Percentiles rank a stretch among this genome's conserved stretches.
Evolutionary conservation across 331 rosid genomes (phyloP).

Genomic region (Acacia pycnantha): DNA sequence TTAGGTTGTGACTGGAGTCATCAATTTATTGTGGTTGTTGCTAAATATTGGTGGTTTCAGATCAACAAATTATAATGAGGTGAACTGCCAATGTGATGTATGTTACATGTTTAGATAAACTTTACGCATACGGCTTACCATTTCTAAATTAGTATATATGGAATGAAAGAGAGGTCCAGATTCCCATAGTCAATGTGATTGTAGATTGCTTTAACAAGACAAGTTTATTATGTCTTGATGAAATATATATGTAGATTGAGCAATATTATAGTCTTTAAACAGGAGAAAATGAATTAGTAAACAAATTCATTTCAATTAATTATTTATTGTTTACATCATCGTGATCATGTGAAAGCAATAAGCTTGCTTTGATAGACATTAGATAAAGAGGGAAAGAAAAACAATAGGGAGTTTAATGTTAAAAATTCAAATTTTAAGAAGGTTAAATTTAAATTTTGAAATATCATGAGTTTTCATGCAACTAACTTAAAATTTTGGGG

Average conservation of each 20-base stretch:
- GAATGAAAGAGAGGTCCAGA: not conserved
- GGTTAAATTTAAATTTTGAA: no score
- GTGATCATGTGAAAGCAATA: no score
- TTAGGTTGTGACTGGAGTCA: constrained; percentile 3
- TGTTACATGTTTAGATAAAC: not conserved
- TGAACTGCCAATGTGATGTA: not conserved
- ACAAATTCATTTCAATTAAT: no score
- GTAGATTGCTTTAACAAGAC: not conserved
- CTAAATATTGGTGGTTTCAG: constrained; percentile 16
- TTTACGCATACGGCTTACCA: not conserved
- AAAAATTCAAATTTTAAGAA: no score
- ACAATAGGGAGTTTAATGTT: no score
- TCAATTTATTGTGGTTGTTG: constrained; percentile 10
- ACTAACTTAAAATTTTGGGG: no score
- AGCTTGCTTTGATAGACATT: no score
- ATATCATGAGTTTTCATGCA: no score
- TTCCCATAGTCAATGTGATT: not conserved
- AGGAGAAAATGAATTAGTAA: not conserved
- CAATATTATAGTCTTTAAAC: not conserved
- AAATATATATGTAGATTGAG: not conserved
- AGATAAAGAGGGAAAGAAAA: no score
- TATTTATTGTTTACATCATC: no score
- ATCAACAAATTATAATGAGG: not conserved
- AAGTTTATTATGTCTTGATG: not conserved
- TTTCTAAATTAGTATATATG: not conserved